Evolutionary conservation across 2,329 filamentous ascomycete genomes (phyloP).

Genomic region (Fusarium albosuccineum): DNA sequence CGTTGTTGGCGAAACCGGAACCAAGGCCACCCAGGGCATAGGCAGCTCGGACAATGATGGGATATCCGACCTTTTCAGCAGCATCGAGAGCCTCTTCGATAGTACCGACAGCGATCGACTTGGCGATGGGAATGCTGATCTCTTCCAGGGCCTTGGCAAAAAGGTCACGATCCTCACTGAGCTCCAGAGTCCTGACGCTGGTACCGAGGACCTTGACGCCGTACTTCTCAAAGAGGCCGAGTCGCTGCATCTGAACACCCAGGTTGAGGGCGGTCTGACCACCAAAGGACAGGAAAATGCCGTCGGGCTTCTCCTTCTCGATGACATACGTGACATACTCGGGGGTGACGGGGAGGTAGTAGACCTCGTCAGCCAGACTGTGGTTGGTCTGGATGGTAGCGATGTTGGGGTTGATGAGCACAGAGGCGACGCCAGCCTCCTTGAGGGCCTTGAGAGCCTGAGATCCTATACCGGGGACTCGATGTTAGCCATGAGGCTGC

Average conservation of each 20-base stretch:
- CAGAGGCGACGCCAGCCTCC: slow-evolving; percentile 90
- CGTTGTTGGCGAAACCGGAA: slow-evolving; percentile 94
- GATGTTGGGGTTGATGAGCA: slow-evolving; percentile 98
- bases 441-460: slow-evolving; percentile 98
- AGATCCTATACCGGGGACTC: slow-evolving; percentile 71
- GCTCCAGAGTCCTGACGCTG: slow-evolving; percentile 92
- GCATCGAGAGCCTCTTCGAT: slow-evolving; percentile 93
- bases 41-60: slow-evolving; percentile 96
- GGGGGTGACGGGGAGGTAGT: slow-evolving; percentile 96
- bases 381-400: slow-evolving; percentile 98
- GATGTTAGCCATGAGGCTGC: slow-evolving; percentile 37
- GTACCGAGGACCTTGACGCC: slow-evolving; percentile 96
- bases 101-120: slow-evolving; percentile 92
- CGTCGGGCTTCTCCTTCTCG: slow-evolving; percentile 94
- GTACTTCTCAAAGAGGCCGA: slow-evolving; percentile 95
- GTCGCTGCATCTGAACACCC: slow-evolving; percentile 96
- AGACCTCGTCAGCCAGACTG: slow-evolving; percentile 95
- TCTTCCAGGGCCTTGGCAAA: slow-evolving; percentile 96
- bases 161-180: slow-evolving; percentile 94
- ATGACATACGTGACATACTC: slow-evolving; percentile 99
- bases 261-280: slow-evolving; percentile 97
- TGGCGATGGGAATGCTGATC: slow-evolving; percentile 96
- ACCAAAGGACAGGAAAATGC: slow-evolving; percentile 97
- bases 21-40: slow-evolving; percentile 97
- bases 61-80: slow-evolving; percentile 89